Conservation (phyloP, 2,329 filamentous ascomycete genomes). For the Xylariaceae sp. region DNA sequence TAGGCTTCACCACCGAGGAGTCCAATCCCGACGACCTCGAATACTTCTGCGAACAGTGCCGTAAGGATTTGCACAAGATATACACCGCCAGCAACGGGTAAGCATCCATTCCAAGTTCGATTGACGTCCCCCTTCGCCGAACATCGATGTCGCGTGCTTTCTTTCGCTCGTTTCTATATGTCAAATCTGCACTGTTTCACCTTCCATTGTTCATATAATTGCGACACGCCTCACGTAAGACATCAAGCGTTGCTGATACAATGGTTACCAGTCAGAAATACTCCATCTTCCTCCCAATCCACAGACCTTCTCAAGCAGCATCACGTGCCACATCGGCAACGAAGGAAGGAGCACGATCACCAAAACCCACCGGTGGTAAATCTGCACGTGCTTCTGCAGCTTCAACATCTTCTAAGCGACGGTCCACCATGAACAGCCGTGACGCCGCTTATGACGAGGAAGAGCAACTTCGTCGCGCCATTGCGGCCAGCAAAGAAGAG, state of each 20-base stretch:
- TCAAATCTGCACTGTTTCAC: background rate
- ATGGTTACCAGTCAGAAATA: slow-evolving; percentile 57
- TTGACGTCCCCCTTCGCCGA: background rate
- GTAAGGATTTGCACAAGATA: slow-evolving; percentile 86
- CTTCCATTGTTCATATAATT: background rate
- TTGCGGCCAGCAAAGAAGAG: slow-evolving; percentile 93
- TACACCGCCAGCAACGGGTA: slow-evolving; percentile 81
- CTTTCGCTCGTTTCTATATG: background rate
- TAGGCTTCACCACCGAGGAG: slow-evolving; percentile 93
- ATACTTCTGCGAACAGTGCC: slow-evolving; percentile 96
- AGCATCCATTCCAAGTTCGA: slow-evolving; percentile 35
- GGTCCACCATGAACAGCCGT: slow-evolving; percentile 96
- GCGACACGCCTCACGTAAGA: no score
- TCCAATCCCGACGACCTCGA: slow-evolving; percentile 77
- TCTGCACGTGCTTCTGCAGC: slow-evolving; percentile 49
- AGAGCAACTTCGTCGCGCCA: slow-evolving; percentile 80
- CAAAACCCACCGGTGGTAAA: slow-evolving; percentile 54
- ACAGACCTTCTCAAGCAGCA: slow-evolving; percentile 52
- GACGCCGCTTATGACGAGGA: slow-evolving; percentile 95
- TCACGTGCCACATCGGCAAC: slow-evolving; percentile 64
- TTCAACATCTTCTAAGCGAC: slow-evolving; percentile 68
- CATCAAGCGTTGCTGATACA: slow-evolving; percentile 34
- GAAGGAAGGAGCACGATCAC: slow-evolving; percentile 59
- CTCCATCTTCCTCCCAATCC: slow-evolving; percentile 63
- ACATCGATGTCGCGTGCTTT: background rate